Conservation (phyloP, 208 protist species). For the Angomonas desouzai region DNA sequence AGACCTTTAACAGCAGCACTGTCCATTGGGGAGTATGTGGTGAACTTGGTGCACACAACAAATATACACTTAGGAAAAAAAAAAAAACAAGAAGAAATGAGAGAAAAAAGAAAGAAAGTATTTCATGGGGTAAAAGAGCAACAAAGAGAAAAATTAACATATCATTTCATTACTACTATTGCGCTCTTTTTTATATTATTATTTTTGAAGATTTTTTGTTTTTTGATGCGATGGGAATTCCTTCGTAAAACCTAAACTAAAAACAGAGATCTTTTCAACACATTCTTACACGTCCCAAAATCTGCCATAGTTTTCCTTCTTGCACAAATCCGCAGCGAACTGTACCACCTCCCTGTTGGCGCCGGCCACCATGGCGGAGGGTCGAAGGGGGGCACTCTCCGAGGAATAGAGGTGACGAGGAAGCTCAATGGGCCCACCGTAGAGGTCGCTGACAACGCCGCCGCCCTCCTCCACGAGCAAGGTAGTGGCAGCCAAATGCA, state of each 20-base stretch:
- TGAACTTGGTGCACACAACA: too few relatives aligned
- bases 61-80: too few relatives aligned
- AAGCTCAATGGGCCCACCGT: constrained; percentile 46
- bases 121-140: too few relatives aligned
- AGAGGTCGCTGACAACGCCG: constrained; percentile 51
- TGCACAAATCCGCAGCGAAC: constrained; percentile 19
- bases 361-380: constrained; percentile 45
- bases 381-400: background rate
- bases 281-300: constrained; percentile 21
- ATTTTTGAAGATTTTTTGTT: too few relatives aligned
- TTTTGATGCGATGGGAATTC: too few relatives aligned
- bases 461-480: constrained; percentile 73
- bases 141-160: too few relatives aligned
- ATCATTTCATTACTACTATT: too few relatives aligned
- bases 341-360: constrained; percentile 33
- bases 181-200: too few relatives aligned
- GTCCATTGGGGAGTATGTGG: too few relatives aligned
- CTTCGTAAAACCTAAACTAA: too few relatives aligned
- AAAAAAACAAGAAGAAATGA: too few relatives aligned
- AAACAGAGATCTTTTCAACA: background rate
- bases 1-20: constrained; percentile 55
- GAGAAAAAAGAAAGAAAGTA: too few relatives aligned
- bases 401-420: constrained; percentile 10
- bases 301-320: constrained; percentile 31
- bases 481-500: constrained; percentile 58